Base-by-base conservation (phyloP, 768 basidiomycete species). In the Amanita subjunquillea region DNA sequence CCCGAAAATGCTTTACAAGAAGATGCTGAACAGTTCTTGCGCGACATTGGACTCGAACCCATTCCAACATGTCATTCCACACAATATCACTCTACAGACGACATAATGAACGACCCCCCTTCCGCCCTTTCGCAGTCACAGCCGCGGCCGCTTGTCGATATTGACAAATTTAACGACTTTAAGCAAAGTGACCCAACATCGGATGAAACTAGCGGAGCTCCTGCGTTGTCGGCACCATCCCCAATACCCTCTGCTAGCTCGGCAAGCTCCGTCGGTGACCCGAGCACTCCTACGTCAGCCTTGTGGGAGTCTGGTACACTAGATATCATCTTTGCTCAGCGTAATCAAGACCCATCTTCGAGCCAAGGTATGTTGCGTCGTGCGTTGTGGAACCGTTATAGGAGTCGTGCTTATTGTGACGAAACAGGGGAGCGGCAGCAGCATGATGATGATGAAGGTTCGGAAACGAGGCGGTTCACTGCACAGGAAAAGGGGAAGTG, bases 201-300 rank as follows among this genome's bases (percentile, higher is more conserved):
- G 1, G 49, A 39, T 10, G 40, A 43, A 51, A 44, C 9, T 2
- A 12, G 41, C 20, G 50, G 40, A 43, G 20, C 41, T 20, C 50
- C 41, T 13, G 10, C 6, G 29, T 12, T 22, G 17, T 20, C 42
- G 20, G 44, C 8, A 2, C 44, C 44, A n/a, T 72, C 69, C 7
- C 61, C 63, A 2, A 63, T 63, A 15, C 62, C 64, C 2, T 68
- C 64, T 13, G 36, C 45, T 4, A 46, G 51, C 23, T 46, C 53
- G 1, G 60, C 63, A 43, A 69, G 69, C 45, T 62, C 72, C 0
- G 56, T 60, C 30, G 64, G 63, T n/a, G 69, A 62, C 34, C 72
- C 71, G 2, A 54, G 62, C 17, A 73, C 72, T 6, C 72, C 73
- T 6, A 66, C 55, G 27, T 72, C 68, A 3, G 64, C 67, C 2